Conservation (phyloP, 106 monocot species). For the Acorus calamus region DNA sequence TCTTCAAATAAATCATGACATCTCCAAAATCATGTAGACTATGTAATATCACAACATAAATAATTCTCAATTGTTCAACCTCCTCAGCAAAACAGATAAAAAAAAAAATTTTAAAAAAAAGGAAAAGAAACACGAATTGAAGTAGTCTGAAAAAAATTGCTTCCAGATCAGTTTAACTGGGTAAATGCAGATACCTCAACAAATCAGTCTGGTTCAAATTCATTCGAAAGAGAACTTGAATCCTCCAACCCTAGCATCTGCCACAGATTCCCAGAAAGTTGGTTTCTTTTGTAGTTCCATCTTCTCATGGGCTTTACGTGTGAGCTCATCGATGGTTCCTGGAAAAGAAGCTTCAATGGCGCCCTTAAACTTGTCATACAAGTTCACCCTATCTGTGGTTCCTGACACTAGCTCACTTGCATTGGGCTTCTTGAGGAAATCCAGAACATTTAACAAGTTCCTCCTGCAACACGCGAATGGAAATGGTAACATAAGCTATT, state of each 20-base stretch:
- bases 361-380: slow-evolving; percentile 62
- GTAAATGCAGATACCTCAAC: no score
- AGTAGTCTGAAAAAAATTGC: no score
- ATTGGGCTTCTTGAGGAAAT: slow-evolving; percentile 87
- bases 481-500: neutral
- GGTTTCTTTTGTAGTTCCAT: slow-evolving; percentile 40
- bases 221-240: slow-evolving; percentile 69
- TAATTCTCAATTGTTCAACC: no score
- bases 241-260: slow-evolving; percentile 67
- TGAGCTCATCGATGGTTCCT: slow-evolving; percentile 53
- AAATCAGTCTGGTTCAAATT: no score
- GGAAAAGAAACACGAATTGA: no score
- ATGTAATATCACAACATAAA: no score
- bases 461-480: slow-evolving; percentile 35
- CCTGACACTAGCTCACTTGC: slow-evolving; percentile 88
- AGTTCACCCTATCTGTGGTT: slow-evolving; percentile 68
- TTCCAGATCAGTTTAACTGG: no score
- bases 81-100: no score
- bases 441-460: slow-evolving; percentile 82
- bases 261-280: slow-evolving; percentile 82
- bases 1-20: no score
- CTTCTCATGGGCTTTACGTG: slow-evolving; percentile 44
- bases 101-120: no score
- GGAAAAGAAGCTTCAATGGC: slow-evolving; percentile 64
- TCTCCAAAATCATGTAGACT: no score